Base-by-base conservation (phyloP, 2,329 filamentous ascomycete species). In the Chalaropsis thielavioides region DNA sequence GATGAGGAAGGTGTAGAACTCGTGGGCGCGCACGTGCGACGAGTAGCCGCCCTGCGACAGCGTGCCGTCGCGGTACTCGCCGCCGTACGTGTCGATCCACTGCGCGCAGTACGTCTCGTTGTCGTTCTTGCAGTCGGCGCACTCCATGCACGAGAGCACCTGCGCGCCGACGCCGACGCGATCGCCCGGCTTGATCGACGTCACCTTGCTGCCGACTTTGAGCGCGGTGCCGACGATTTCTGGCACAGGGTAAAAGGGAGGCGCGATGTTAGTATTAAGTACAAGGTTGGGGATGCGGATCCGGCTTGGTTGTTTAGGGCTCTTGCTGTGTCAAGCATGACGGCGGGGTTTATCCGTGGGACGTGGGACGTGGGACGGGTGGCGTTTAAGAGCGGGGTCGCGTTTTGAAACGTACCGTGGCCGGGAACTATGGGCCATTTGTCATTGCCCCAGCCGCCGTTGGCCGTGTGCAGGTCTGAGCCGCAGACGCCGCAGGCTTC, bases 1-100 rank as follows among this genome's bases (percentile, higher is more conserved):
- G 69, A 94, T 92, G 71, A 85, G 86, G 71, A 83, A 80, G 44
- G 82, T 80, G 77, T 79, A 92, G 77, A 91, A 88, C 75, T 92
- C 87, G 75, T 92, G 88, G 0, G 85, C 83, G 69, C 88, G 81
- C 22, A 90, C 80, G 72, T 90, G 81, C 67, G 79, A 81, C 1
- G 82, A 80, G 70, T 84, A 85, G 10, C 83, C 84, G 58, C 84
- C 81, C 74, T 84, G 77, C 4, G 83, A 78, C 63, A 87, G 76
- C 59, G 87, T 84, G 64, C 86, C 87, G 41, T 80, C 78, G n/a
- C 79, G 78, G 73, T 80, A 82, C 24, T 76, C 78, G 46, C 76
- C 75, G 68, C 81, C 81, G 69, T 86, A 88, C 0, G 85, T 88
- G 64, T 81, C 77, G 22, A 82, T 74, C 72, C 80, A 79, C 66